phyloP scores from a whole-genome alignment of 306 rosid genomes.

The Corylus americana region DNA sequence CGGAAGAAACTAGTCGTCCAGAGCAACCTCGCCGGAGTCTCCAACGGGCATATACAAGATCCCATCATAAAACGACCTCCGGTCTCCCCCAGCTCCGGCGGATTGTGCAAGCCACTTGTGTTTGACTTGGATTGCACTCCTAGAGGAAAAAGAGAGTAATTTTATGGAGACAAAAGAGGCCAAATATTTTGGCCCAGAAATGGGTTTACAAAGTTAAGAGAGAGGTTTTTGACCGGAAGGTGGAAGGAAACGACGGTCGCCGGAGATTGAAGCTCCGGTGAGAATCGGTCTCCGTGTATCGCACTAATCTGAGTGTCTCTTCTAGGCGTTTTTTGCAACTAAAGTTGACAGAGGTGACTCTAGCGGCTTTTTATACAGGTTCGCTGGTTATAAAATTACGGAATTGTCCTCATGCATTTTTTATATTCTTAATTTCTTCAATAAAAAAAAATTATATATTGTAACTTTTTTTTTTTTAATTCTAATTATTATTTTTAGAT shows the following conservation, averaged over 20 bases:
- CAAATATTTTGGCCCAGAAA: constrained; percentile 6
- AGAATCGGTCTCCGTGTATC: not conserved
- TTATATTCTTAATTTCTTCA: no score
- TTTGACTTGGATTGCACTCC: constrained; percentile 5
- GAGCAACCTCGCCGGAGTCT: constrained; percentile 88
- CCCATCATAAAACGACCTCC: constrained; percentile 74
- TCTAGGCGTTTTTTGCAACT: constrained; percentile 49
- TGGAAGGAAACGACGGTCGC: constrained; percentile 6
- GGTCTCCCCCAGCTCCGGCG: constrained; percentile 39
- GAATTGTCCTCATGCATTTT: constrained; percentile 20
- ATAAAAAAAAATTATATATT: no score
- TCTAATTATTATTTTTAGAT: no score
- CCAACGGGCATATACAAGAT: constrained; percentile 81
- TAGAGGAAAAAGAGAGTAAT: not conserved
- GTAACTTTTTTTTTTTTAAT: not conserved
- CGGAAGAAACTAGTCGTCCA: constrained; percentile 99
- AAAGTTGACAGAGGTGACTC: constrained; percentile 45
- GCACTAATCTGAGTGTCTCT: constrained; percentile 9
- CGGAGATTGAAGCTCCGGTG: constrained; percentile 41
- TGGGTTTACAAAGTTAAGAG: not conserved
- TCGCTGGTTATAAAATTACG: not conserved
- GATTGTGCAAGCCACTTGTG: constrained; percentile 26
- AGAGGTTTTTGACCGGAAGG: not conserved
- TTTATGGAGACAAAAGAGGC: no score
- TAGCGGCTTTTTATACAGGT: constrained; percentile 36